phyloP scores from a whole-genome alignment of 1,139 yeast genomes.

The Taiozyma sp. region DNA sequence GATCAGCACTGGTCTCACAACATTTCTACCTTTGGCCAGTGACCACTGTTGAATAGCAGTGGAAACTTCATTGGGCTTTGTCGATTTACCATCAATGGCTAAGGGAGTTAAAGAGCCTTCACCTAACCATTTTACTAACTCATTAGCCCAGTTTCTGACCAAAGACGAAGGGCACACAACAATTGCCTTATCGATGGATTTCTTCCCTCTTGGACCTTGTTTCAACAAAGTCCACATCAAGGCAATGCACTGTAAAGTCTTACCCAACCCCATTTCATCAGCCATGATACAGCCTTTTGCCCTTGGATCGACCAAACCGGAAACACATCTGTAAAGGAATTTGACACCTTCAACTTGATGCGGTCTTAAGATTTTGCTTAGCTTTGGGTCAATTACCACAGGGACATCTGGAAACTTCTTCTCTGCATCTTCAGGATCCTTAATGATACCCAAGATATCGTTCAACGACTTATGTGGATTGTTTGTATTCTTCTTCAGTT shows the following conservation, averaged over 20 bases:
- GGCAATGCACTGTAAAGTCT: slow-evolving; percentile 88
- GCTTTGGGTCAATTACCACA: slow-evolving; percentile 89
- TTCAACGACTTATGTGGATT: slow-evolving; percentile 62
- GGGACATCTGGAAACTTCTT: slow-evolving; percentile 78
- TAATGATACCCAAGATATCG: slow-evolving; percentile 72
- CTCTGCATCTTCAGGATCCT: slow-evolving; percentile 40
- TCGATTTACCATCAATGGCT: slow-evolving; percentile 86
- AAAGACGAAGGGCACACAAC: slow-evolving; percentile 95
- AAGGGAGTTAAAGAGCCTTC: slow-evolving; percentile 83
- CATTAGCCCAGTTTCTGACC: slow-evolving; percentile 98
- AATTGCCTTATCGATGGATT: slow-evolving; percentile 82
- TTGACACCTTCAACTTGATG: slow-evolving; percentile 97
- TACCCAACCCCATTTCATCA: slow-evolving; percentile 98
- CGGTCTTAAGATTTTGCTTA: slow-evolving; percentile 82
- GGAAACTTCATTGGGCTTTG: slow-evolving; percentile 62
- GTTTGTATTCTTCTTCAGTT: slow-evolving; percentile 30
- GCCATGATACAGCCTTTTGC: slow-evolving; percentile 99
- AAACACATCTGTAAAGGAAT: slow-evolving; percentile 82
- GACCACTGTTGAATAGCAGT: slow-evolving; percentile 82
- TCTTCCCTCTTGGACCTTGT: slow-evolving; percentile 86
- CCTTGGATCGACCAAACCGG: slow-evolving; percentile 79
- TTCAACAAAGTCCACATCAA: slow-evolving; percentile 89
- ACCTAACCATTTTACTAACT: slow-evolving; percentile 92
- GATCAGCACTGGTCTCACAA: slow-evolving; percentile 89
- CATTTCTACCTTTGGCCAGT: slow-evolving; percentile 77